Evolutionary conservation across 2,329 filamentous ascomycete species (phyloP).

Genomic region (Chaetomiaceae sp.): DNA sequence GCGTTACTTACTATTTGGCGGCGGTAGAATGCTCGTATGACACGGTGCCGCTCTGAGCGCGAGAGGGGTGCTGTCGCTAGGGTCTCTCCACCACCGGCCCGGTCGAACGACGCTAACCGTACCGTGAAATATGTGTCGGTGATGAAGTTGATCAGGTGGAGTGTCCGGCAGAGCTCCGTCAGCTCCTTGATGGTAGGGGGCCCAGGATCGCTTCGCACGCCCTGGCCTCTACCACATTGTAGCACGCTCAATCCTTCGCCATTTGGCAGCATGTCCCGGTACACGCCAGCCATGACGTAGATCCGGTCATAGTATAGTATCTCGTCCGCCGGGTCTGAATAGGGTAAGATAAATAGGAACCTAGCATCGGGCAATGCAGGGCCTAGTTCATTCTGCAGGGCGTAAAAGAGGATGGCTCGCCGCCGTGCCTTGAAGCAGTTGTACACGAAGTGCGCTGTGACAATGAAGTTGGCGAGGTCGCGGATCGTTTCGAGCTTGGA

Average conservation of each 20-base stretch:
- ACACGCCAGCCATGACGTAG: not conserved
- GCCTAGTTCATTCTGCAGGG: conserved; percentile 14
- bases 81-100: not conserved
- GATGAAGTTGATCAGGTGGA: conserved; percentile 11
- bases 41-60: conserved; percentile 4
- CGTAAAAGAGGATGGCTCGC: conserved; percentile 1
- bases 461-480: conserved; percentile 15
- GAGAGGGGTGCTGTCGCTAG: conserved; percentile 2
- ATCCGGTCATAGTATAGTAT: conserved; percentile 6
- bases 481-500: conserved; percentile 9
- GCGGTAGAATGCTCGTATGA: conserved; percentile 13
- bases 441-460: conserved; percentile 8
- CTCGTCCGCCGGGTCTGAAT: conserved; percentile 1
- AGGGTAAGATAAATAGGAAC: conserved; percentile 12
- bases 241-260: not conserved
- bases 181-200: conserved; percentile 2
- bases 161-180: conserved; percentile 6
- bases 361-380: conserved; percentile 5
- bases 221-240: not conserved
- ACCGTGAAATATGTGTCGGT: conserved; percentile 2
- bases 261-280: conserved; percentile 5
- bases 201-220: not conserved
- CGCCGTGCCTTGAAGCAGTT: conserved; percentile 2
- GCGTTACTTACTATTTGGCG: conserved; percentile 15
- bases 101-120: conserved; percentile 1